Base-by-base conservation (phyloP, 2,329 filamentous ascomycete species). In the Paraconiothyrium sp. region DNA sequence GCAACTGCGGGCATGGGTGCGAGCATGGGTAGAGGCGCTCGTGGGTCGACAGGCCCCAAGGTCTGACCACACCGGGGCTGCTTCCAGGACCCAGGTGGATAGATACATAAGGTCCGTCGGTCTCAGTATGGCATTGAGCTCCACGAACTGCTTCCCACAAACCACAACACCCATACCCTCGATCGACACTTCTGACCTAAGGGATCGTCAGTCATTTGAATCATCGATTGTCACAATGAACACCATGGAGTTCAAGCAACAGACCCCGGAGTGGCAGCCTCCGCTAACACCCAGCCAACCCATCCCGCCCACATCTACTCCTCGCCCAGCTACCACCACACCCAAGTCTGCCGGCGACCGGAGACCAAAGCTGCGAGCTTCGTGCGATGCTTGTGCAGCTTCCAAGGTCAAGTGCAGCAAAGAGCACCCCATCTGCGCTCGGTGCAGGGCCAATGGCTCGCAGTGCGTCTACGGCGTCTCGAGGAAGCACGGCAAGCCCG, bases 391-490 rank as follows among this genome's bases (percentile, higher is more conserved):
- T 8, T 78, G 76, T 66, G 73, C 76, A n/a, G 69, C 73, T n/a
- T 76, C 74, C 7, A 78, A 78, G 59, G 73, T 77, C 54, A 77
- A 76, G 59, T 77, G 76, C 65, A 75, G 72, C 64, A 77, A 77
- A 61, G 70, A 75, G 27, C 75, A 76, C 60, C 75, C 76, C 2
- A 67, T 63, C 22, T 77, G 75, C 58, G 62, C 65, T n/a, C 74
- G 74, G 34, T 78, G 76, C 59, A 65, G 67, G 11, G 52, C 67
- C 56, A 74, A 72, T 46, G 70, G 69, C 41, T 69, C 66, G 5
- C 63, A 67, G 55, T 78, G 75, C 59, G 62, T 77, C 60, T 77
- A 77, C 44, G 74, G 75, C 16, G 63, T 75, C 34, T 76, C 74
- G 30, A 73, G 75, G 55, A 77, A 76, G 61, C 72, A 76, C 60